phyloP scores from a whole-genome alignment of 225 moss, liverwort and hornwort species.

The Sphagnum tenellum region DNA sequence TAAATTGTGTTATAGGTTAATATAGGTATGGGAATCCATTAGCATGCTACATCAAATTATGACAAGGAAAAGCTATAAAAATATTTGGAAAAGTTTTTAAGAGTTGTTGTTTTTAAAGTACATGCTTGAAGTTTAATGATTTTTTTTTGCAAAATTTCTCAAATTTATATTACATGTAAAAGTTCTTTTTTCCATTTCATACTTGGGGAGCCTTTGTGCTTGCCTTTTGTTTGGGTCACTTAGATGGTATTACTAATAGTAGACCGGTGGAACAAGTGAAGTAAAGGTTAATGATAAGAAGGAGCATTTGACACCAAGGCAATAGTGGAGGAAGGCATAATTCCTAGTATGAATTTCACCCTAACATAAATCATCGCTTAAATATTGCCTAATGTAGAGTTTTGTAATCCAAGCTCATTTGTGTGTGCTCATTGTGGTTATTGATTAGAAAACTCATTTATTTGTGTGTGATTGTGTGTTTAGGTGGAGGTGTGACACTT shows the following conservation, averaged over 20 bases:
- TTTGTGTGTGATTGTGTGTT: background rate
- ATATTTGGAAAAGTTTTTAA: slow-evolving; percentile 81
- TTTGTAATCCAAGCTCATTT: too few relatives aligned
- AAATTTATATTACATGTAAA: background rate
- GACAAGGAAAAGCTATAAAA: slow-evolving; percentile 96
- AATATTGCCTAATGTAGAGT: too few relatives aligned
- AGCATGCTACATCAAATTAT: slow-evolving; percentile 79
- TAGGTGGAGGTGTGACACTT: slow-evolving; percentile 46
- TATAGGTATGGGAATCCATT: slow-evolving; percentile 76
- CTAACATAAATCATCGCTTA: too few relatives aligned
- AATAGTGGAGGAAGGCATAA: slow-evolving; percentile 52
- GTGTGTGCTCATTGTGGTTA: background rate
- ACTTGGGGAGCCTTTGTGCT: too few relatives aligned
- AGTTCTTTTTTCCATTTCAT: background rate
- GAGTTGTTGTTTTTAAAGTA: slow-evolving; percentile 94
- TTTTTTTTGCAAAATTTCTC: background rate
- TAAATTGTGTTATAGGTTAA: slow-evolving; percentile 1
- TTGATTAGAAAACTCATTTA: background rate
- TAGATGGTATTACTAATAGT: background rate
- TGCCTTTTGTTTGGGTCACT: background rate
- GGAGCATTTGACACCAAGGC: slow-evolving; percentile 50
- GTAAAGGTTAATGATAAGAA: slow-evolving; percentile 47
- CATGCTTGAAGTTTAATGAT: slow-evolving; percentile 85
- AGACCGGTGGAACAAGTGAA: slow-evolving; percentile 54
- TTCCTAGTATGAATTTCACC: slow-evolving; percentile 22